Base-by-base conservation (phyloP, 345 rosid genomes). In the Syzygium oleosum region DNA sequence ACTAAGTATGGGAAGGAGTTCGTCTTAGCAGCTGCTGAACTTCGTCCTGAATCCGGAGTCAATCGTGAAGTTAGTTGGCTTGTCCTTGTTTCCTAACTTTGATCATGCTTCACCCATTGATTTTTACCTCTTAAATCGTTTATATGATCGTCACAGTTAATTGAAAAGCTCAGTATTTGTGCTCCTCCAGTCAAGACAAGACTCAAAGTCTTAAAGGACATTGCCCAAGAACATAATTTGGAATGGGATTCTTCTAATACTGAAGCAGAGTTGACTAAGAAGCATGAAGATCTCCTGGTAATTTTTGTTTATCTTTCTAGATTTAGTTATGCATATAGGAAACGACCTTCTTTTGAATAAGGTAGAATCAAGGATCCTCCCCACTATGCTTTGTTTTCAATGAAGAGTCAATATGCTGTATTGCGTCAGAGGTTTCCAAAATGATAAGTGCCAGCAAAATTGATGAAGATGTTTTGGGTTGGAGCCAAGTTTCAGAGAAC, bases 251-350 rank as follows among this genome's bases (percentile, higher is more conserved):
- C 96, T 85, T 94, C 98, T n/a, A 90, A 85, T 52, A 94, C 99
- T 9, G 99, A 96, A 92, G 97, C 98, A 25, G 99, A 95, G 90
- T 94, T 97, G 88, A 85, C 59, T 88, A 97, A 97, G 91, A 96
- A 90, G 85, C 96, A 97, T 90, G 99, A 96, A 92, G 99, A 97
- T 90, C 88, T 97, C 77, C 93, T 97, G 99, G 99, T 95, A 95
- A 78, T 85, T 78, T 52, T 22, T 83, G 6, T 79, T 3, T 29
- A 11, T 79, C 54, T 38, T 29, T 68, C 84, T 73, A 9, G 80
- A 34, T 34, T 73, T 19, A 61, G 73, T 61, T 12, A 61, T n/a
- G 38, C 19, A 0, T 61, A 17, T 73, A 73, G 80, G 14, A 73
- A 73, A 73, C 25, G 11, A 34, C 80, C 25, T 73, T 68, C 17